phyloP scores from a whole-genome alignment of 257 asterid genomes.

The Thymus mandschuricus region DNA sequence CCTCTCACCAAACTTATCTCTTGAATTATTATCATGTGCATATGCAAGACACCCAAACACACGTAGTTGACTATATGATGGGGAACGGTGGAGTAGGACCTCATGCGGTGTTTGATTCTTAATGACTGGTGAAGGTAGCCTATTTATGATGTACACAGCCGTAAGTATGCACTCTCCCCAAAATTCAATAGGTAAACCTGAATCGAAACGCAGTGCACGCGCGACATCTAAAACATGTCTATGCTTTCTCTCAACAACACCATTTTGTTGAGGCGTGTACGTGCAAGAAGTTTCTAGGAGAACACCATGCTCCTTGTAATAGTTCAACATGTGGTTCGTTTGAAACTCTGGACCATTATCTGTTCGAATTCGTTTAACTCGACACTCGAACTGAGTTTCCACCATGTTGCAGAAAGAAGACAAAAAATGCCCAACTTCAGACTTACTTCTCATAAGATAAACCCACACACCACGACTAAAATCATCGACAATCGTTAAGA shows the following conservation, averaged over 20 bases:
- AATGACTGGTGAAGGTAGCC: background rate
- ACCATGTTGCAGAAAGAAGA: background rate
- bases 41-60: background rate
- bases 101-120: background rate
- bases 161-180: too few species aligned
- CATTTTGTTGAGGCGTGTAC: background rate
- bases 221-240: too few species aligned
- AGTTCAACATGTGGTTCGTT: background rate
- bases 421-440: background rate
- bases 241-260: background rate
- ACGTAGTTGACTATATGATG: background rate
- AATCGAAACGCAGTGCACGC: too few species aligned
- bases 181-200: too few species aligned
- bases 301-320: background rate
- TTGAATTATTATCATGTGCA: background rate
- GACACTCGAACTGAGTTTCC: background rate
- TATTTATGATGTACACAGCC: background rate
- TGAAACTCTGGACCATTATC: background rate
- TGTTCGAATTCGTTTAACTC: background rate
- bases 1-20: slow-evolving; percentile 3
- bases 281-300: background rate
- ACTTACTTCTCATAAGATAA: background rate
- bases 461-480: background rate
- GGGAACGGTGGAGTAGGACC: background rate
- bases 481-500: background rate